phyloP scores from a whole-genome alignment of 768 basidiomycete genomes.

The Amanita exitialis region DNA sequence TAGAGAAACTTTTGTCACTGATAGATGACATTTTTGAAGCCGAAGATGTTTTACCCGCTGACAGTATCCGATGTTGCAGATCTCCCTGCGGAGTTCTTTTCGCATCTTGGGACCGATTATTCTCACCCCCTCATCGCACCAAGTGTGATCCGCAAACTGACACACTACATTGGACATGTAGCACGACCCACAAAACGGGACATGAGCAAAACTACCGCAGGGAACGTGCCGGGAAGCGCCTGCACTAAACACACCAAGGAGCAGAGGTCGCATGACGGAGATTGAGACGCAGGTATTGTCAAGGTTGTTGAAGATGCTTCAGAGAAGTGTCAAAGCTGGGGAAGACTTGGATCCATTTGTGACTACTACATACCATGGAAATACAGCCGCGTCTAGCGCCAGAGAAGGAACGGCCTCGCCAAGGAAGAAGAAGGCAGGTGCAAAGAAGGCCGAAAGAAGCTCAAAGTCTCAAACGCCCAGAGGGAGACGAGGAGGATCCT shows the following conservation, averaged over 20 bases:
- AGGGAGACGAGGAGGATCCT: conserved; percentile 21
- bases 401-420: conserved; percentile 26
- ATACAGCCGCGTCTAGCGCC: not conserved
- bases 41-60: conserved; percentile 43
- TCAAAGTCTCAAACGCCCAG: conserved; percentile 36
- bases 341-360: conserved; percentile 69
- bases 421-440: conserved; percentile 47
- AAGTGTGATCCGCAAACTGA: conserved; percentile 53
- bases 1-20: conserved; percentile 68
- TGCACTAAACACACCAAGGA: conserved; percentile 34
- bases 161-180: conserved; percentile 57
- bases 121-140: conserved; percentile 53
- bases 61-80: conserved; percentile 52
- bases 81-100: conserved; percentile 57
- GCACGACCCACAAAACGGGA: conserved; percentile 58
- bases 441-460: conserved; percentile 31
- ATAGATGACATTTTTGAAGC: conserved; percentile 87
- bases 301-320: conserved; percentile 66
- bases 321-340: conserved; percentile 66
- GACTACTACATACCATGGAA: not conserved
- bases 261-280: conserved; percentile 52
- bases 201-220: conserved; percentile 3
- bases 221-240: conserved; percentile 34
- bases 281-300: conserved; percentile 54
- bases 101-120: conserved; percentile 43